Conservation (phyloP, 2,329 filamentous ascomycete genomes). For the Penicillium frequentans region DNA sequence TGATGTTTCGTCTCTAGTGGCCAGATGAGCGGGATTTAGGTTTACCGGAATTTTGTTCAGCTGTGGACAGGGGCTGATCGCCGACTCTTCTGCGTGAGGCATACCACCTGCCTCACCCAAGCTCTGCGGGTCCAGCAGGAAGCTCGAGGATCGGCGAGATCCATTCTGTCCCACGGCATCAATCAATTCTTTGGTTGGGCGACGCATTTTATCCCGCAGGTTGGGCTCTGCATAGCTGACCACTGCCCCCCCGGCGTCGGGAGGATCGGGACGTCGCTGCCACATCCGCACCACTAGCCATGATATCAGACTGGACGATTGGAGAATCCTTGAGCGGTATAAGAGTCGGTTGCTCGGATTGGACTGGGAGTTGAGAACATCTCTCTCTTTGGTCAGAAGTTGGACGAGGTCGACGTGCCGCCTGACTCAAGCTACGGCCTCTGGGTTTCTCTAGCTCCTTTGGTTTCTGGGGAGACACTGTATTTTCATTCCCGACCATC, state of each 20-base stretch:
- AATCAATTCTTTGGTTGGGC: slow-evolving; percentile 72
- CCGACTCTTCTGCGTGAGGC: neutral
- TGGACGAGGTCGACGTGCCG: slow-evolving; percentile 9
- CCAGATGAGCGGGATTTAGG: slow-evolving; percentile 17
- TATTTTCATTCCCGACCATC: slow-evolving; percentile 15
- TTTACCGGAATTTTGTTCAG: slow-evolving; percentile 2
- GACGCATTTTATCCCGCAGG: slow-evolving; percentile 78
- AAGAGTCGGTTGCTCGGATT: neutral
- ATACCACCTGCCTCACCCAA: slow-evolving; percentile 28
- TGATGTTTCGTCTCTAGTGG: slow-evolving; percentile 12
- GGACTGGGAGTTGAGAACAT: neutral
- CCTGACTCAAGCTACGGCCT: slow-evolving; percentile 5
- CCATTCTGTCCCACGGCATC: slow-evolving; percentile 67
- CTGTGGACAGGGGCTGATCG: neutral
- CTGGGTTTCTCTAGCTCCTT: slow-evolving; percentile 12
- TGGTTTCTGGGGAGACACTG: slow-evolving; percentile 13
- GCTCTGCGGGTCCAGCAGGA: slow-evolving; percentile 44
- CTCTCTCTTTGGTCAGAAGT: slow-evolving; percentile 12
- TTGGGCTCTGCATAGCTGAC: slow-evolving; percentile 84
- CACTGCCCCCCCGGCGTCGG: slow-evolving; percentile 65
- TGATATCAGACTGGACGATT: slow-evolving; percentile 8
- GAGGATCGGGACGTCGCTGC: slow-evolving; percentile 62
- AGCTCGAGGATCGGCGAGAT: slow-evolving; percentile 48
- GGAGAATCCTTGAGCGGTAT: slow-evolving; percentile 6
- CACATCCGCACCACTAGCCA: slow-evolving; percentile 12